phyloP scores from a whole-genome alignment of 768 basidiomycete species.

The Wakefieldia striispora region DNA sequence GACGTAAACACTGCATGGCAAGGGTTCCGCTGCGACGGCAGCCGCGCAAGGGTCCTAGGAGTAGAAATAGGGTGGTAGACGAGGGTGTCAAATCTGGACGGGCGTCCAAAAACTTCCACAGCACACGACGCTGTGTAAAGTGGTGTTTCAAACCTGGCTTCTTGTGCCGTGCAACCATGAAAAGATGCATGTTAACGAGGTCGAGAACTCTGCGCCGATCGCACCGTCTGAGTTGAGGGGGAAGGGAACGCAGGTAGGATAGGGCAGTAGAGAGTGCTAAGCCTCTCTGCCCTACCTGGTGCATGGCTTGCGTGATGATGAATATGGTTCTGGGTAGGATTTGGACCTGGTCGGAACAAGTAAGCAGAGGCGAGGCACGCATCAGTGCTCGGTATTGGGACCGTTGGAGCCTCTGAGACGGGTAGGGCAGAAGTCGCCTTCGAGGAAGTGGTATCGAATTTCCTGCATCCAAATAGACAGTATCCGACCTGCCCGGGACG shows the following conservation, averaged over 20 bases:
- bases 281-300: constrained; percentile 38
- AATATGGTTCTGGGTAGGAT: constrained; percentile 44
- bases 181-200: constrained; percentile 47
- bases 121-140: constrained; percentile 41
- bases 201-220: constrained; percentile 41
- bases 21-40: constrained; percentile 54
- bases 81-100: constrained; percentile 55
- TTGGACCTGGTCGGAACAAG: constrained; percentile 31
- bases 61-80: constrained; percentile 54
- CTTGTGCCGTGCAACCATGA: constrained; percentile 35
- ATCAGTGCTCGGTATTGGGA: constrained; percentile 40
- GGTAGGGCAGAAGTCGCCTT: constrained; percentile 17
- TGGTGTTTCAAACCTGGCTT: constrained; percentile 42
- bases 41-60: constrained; percentile 51
- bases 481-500: no score
- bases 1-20: constrained; percentile 43
- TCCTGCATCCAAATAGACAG: neutral
- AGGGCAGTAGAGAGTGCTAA: constrained; percentile 45
- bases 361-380: constrained; percentile 39
- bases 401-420: constrained; percentile 12
- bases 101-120: constrained; percentile 43
- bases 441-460: neutral
- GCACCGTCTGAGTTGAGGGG: constrained; percentile 37
- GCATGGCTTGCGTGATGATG: constrained; percentile 45
- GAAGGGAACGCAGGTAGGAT: constrained; percentile 50